Evolutionary conservation across 2,329 filamentous ascomycete species (phyloP).

Genomic region (Penicillium sclerotigenum): DNA sequence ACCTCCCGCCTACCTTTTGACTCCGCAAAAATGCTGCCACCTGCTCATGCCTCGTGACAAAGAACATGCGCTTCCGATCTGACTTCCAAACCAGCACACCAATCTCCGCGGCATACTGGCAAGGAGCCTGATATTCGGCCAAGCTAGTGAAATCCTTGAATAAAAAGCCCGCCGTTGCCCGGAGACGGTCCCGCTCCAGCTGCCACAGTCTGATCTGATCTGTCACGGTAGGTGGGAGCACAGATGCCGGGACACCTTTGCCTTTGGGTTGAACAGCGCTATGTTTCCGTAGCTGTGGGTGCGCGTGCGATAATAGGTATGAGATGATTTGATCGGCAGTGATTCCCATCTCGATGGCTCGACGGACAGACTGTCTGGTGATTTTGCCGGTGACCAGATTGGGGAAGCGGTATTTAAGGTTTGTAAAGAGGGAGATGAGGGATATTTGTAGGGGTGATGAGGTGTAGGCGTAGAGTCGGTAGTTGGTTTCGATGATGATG

Average conservation of each 20-base stretch:
- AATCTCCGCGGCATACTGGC: constrained; percentile 75
- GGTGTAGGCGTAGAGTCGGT: constrained; percentile 95
- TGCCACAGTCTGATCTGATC: constrained; percentile 98
- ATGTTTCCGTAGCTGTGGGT: constrained; percentile 83
- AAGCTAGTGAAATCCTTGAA: constrained; percentile 84
- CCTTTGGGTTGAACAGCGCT: constrained; percentile 41
- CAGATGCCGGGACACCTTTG: constrained; percentile 50
- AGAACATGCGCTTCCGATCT: constrained; percentile 77
- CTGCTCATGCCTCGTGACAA: constrained; percentile 87
- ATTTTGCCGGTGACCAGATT: constrained; percentile 92
- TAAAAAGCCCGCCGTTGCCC: constrained; percentile 74
- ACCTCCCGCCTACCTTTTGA: constrained; percentile 40
- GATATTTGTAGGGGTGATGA: constrained; percentile 90
- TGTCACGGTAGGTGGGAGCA: constrained; percentile 90
- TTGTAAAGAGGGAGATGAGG: constrained; percentile 84
- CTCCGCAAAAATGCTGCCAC: constrained; percentile 75
- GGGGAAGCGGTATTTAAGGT: constrained; percentile 84
- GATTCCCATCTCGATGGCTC: constrained; percentile 85
- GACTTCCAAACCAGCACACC: constrained; percentile 87
- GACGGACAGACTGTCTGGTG: constrained; percentile 81
- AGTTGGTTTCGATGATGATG: constrained; percentile 97
- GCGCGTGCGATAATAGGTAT: constrained; percentile 87
- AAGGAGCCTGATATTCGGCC: constrained; percentile 55
- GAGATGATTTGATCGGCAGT: constrained; percentile 92
- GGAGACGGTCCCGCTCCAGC: constrained; percentile 92